Conservation (phyloP, 805 yeast species). For the Hanseniaspora singularis region DNA sequence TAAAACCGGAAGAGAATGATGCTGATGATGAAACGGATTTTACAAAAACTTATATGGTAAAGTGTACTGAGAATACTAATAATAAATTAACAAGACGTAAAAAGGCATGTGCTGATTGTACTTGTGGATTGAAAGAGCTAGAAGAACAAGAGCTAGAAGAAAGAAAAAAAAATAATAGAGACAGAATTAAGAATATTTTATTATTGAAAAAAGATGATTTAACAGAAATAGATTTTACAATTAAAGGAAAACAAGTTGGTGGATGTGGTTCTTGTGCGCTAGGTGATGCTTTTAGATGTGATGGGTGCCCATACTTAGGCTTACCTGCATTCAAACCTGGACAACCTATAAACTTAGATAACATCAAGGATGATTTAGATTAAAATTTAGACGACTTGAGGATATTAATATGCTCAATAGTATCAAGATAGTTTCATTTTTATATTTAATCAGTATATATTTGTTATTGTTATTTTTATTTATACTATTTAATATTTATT, state of each 20-base stretch:
- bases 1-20: slow-evolving; percentile 30
- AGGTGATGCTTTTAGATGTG: slow-evolving; percentile 97
- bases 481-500: too few relatives aligned
- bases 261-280: slow-evolving; percentile 95
- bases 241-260: slow-evolving; percentile 85
- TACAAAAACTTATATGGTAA: slow-evolving; percentile 13
- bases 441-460: too few relatives aligned
- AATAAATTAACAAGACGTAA: slow-evolving; percentile 31
- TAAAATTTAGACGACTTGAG: too few relatives aligned
- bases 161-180: slow-evolving; percentile 28
- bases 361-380: slow-evolving; percentile 65
- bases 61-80: slow-evolving; percentile 26
- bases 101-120: slow-evolving; percentile 95
- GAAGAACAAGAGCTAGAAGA: slow-evolving; percentile 52
- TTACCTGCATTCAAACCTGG: slow-evolving; percentile 98
- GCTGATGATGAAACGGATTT: slow-evolving; percentile 16
- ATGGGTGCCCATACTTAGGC: slow-evolving; percentile 95
- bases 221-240: slow-evolving; percentile 86
- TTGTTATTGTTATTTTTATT: too few relatives aligned
- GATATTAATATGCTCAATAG: too few relatives aligned
- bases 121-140: slow-evolving; percentile 86
- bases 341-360: slow-evolving; percentile 65
- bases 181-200: slow-evolving; percentile 34
- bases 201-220: slow-evolving; percentile 55
- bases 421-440: too few relatives aligned